Percentiles rank a stretch among this genome's conserved stretches.
These are phyloP conservation scores for Bruguiera hainesii DNA, from an alignment of 441 rosid genomes.

Conservation along the genomic window DNA sequence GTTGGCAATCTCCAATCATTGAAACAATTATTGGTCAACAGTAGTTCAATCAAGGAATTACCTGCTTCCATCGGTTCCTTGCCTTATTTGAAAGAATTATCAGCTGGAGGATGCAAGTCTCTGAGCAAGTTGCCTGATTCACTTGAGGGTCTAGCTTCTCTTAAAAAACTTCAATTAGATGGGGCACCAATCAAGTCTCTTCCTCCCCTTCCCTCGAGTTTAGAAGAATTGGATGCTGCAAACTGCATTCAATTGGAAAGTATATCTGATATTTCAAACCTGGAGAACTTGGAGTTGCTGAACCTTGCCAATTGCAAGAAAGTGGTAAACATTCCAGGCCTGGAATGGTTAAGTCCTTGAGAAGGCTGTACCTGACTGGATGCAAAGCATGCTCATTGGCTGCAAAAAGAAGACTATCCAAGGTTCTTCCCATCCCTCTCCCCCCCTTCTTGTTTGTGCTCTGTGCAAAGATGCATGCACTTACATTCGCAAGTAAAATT, in stretches of 20 bases:
- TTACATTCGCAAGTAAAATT: not conserved
- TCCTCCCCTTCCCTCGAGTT: constrained; percentile 55
- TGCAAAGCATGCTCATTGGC: constrained; percentile 38
- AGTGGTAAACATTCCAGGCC: constrained; percentile 47
- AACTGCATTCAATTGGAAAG: constrained; percentile 47
- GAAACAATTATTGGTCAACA: constrained; percentile 22
- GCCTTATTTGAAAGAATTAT: constrained; percentile 31
- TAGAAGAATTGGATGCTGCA: constrained; percentile 32
- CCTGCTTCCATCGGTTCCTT: constrained; percentile 40
- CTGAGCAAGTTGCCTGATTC: constrained; percentile 43
- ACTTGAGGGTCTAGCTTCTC: constrained; percentile 35
- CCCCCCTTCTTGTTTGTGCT: not conserved
- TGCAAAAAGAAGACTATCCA: constrained; percentile 46
- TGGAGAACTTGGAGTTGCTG: constrained; percentile 32
- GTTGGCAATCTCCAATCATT: constrained; percentile 36
- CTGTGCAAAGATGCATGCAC: not conserved
- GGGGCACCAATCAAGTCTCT: constrained; percentile 41
- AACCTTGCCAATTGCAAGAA: constrained; percentile 57
- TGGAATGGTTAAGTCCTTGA: constrained; percentile 42
- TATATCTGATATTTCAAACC: constrained; percentile 38
- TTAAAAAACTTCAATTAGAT: constrained; percentile 38
- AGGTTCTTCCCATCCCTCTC: constrained; percentile 34
- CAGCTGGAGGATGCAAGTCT: constrained; percentile 33
- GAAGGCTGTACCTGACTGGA: constrained; percentile 43
- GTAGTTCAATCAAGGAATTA: constrained; percentile 33